Percentiles rank a stretch among this genome's conserved stretches.
Evolutionary conservation across 345 rosid genomes (phyloP).

Genomic region (Nephelium lappaceum): DNA sequence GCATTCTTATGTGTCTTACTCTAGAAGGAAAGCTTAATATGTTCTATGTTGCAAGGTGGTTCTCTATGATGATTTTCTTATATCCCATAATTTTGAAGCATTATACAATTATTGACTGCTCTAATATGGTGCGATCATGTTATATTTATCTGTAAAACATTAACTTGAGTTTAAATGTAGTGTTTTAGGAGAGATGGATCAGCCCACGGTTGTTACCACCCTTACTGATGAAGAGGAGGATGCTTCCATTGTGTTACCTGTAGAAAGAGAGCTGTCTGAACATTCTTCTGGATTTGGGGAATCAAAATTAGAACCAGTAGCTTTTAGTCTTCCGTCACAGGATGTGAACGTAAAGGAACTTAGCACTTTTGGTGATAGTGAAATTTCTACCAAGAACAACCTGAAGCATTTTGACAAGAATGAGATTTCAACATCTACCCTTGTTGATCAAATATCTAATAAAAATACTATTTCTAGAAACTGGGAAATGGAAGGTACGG

Average conservation of each 20-base stretch:
- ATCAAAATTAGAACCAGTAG: constrained; percentile 27
- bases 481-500: constrained; percentile 31
- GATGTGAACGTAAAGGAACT: constrained; percentile 28
- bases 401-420: constrained; percentile 29
- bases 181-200: constrained; percentile 40
- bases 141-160: constrained; percentile 10
- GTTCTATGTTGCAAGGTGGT: constrained; percentile 82
- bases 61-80: constrained; percentile 17
- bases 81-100: not conserved
- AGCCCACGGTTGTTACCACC: constrained; percentile 35
- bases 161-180: constrained; percentile 48
- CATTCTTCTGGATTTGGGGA: constrained; percentile 38
- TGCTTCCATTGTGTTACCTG: constrained; percentile 30
- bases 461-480: constrained; percentile 19
- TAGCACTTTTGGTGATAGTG: constrained; percentile 15
- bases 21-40: constrained; percentile 85
- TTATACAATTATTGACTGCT: not conserved
- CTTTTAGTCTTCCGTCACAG: constrained; percentile 22
- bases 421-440: constrained; percentile 33
- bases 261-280: constrained; percentile 31
- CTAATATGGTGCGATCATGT: constrained; percentile 4
- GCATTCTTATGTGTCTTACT: constrained; percentile 81
- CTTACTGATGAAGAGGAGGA: constrained; percentile 62
- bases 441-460: constrained; percentile 24
- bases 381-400: constrained; percentile 33